phyloP scores from a whole-genome alignment of 345 rosid species.

The Eutrema heterophyllum region DNA sequence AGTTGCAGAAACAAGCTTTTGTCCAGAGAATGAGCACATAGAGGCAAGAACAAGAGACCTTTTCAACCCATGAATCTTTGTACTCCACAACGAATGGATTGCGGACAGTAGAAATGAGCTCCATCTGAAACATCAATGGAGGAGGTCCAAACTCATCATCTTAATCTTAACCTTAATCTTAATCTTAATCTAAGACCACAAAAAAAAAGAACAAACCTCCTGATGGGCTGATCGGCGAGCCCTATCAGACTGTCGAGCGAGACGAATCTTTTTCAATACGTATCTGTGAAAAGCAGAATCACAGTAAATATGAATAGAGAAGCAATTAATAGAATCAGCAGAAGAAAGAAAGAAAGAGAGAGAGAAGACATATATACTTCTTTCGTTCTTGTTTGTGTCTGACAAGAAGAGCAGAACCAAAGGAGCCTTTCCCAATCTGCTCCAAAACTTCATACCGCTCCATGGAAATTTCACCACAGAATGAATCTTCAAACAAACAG shows the following conservation, averaged over 20 bases:
- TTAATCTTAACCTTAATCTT: too few relatives aligned
- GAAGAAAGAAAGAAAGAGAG: not conserved
- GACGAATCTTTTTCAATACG: constrained; percentile 90
- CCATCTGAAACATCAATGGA: constrained; percentile 57
- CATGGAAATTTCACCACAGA: constrained; percentile 34
- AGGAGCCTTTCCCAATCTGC: constrained; percentile 95
- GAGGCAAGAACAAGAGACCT: constrained; percentile 37
- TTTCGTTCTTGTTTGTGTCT: constrained; percentile 92
- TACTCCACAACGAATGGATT: constrained; percentile 93
- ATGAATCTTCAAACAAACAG: not conserved
- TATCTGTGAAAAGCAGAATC: constrained; percentile 43
- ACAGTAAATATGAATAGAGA: not conserved
- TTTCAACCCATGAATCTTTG: constrained; percentile 99
- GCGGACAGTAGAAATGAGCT: constrained; percentile 76
- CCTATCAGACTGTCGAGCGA: constrained; percentile 93
- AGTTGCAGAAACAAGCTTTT: not conserved
- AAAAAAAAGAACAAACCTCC: constrained; percentile 44
- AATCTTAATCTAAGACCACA: not conserved
- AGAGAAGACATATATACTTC: constrained; percentile 32
- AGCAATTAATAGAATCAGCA: not conserved
- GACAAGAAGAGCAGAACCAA: constrained; percentile 97
- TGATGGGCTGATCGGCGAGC: constrained; percentile 92
- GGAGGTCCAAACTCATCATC: constrained; percentile 7
- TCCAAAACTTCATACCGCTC: constrained; percentile 89
- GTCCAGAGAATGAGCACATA: not conserved